A percentile compares a stretch with the other conserved stretches of the same genome.
Conservation (phyloP, 2,329 filamentous ascomycete species). For the Stagonosporopsis rhizophila region DNA sequence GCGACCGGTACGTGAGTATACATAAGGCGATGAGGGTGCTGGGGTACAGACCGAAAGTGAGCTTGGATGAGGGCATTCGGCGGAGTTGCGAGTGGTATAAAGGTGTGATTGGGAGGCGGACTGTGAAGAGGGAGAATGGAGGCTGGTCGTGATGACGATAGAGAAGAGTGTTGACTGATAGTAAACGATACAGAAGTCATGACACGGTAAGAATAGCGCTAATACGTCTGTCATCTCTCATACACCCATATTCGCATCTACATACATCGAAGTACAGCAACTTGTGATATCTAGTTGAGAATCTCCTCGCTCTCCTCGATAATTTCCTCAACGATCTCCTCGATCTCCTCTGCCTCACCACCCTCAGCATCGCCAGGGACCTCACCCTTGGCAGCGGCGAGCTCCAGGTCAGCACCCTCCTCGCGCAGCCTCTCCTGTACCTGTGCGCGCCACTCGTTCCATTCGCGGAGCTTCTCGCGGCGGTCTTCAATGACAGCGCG, state of each 20-base stretch:
- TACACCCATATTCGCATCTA: slow-evolving; percentile 10
- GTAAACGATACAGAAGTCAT: background rate
- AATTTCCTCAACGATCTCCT: slow-evolving; percentile 89
- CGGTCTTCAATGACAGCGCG: slow-evolving; percentile 90
- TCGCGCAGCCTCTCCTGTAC: slow-evolving; percentile 69
- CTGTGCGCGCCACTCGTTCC: slow-evolving; percentile 81
- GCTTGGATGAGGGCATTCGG: slow-evolving; percentile 59
- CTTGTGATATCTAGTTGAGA: slow-evolving; percentile 34
- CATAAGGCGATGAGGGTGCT: slow-evolving; percentile 60
- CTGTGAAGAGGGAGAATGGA: slow-evolving; percentile 7
- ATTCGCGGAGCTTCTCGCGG: slow-evolving; percentile 83
- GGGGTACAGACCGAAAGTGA: slow-evolving; percentile 60
- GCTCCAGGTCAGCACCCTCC: slow-evolving; percentile 64
- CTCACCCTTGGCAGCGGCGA: slow-evolving; percentile 60
- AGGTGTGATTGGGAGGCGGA: background rate
- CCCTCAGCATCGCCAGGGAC: slow-evolving; percentile 55
- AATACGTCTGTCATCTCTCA: background rate
- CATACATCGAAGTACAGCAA: slow-evolving; percentile 1
- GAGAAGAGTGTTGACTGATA: background rate
- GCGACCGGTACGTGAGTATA: slow-evolving; percentile 61
- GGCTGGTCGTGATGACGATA: slow-evolving; percentile 4
- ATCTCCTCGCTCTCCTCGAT: slow-evolving; percentile 88
- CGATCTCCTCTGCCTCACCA: slow-evolving; percentile 61
- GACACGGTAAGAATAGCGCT: background rate
- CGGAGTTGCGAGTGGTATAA: slow-evolving; percentile 31